These are phyloP conservation scores for Sugiyamaella smithiae DNA, from an alignment of 805 yeast genomes.

Conservation along the genomic window DNA sequence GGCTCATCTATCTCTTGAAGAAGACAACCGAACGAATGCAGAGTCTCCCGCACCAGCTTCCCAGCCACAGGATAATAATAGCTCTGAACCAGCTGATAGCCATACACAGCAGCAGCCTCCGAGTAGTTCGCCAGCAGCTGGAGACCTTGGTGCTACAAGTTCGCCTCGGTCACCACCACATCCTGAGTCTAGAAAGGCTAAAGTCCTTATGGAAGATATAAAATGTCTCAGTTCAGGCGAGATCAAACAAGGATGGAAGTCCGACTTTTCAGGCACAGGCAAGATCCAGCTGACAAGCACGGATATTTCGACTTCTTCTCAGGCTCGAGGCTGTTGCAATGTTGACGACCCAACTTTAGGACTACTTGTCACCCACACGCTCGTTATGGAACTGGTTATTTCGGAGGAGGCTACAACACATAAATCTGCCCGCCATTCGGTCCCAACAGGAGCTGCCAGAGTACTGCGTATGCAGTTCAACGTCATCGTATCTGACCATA, in stretches of 20 bases:
- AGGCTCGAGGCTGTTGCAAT: conserved; percentile 66
- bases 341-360: conserved; percentile 80
- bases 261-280: conserved; percentile 79
- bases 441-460: conserved; percentile 85
- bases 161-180: too few species aligned
- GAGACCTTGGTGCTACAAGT: too few species aligned
- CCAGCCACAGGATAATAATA: not conserved
- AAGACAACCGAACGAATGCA: not conserved
- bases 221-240: conserved; percentile 77
- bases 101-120: conserved; percentile 21
- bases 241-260: conserved; percentile 89
- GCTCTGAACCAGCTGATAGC: not conserved
- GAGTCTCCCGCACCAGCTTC: not conserved
- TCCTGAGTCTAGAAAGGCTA: conserved; percentile 6
- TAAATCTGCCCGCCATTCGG: conserved; percentile 32
- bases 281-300: conserved; percentile 56
- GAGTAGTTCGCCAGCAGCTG: conserved; percentile 17
- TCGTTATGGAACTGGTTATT: conserved; percentile 85
- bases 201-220: conserved; percentile 53
- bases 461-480: conserved; percentile 93
- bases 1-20: conserved; percentile 44
- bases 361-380: conserved; percentile 66
- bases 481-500: conserved; percentile 76
- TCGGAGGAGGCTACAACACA: conserved; percentile 66
- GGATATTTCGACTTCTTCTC: conserved; percentile 32